Evolutionary conservation across 2,329 filamentous ascomycete genomes (phyloP).

Genomic region (Exserohilum rostratum): DNA sequence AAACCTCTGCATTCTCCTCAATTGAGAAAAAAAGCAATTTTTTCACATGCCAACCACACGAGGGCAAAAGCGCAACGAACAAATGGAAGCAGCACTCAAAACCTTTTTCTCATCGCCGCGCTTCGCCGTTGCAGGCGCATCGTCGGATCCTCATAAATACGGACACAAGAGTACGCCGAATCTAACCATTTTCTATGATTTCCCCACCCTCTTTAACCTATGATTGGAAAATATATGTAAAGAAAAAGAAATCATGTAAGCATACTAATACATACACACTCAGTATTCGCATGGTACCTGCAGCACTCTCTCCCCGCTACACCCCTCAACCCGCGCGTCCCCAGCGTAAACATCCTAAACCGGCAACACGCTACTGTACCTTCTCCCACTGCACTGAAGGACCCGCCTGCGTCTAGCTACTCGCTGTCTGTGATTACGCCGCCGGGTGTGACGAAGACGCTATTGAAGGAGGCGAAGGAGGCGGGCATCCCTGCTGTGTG

Average conservation of each 20-base stretch:
- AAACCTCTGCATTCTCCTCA: too few species aligned
- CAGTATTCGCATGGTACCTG: slow-evolving; percentile 91
- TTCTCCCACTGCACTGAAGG: slow-evolving; percentile 67
- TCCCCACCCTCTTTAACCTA: neutral
- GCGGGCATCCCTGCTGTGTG: slow-evolving; percentile 67
- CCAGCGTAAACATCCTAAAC: slow-evolving; percentile 67
- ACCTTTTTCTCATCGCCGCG: slow-evolving; percentile 79
- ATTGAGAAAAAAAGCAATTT: neutral
- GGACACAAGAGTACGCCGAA: slow-evolving; percentile 76
- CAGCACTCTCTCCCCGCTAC: slow-evolving; percentile 75
- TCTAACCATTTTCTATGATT: neutral
- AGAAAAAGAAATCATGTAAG: too few species aligned
- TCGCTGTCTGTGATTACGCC: slow-evolving; percentile 87
- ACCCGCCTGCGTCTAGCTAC: slow-evolving; percentile 61
- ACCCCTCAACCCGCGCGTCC: slow-evolving; percentile 78
- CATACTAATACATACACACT: too few species aligned
- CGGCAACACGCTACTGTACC: slow-evolving; percentile 68
- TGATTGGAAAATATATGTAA: too few species aligned
- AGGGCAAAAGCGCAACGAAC: slow-evolving; percentile 27
- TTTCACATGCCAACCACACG: slow-evolving; percentile 35
- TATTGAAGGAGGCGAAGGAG: slow-evolving; percentile 77
- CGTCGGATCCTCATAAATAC: slow-evolving; percentile 81
- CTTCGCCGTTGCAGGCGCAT: slow-evolving; percentile 91
- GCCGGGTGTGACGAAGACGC: slow-evolving; percentile 73
- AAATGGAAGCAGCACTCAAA: slow-evolving; percentile 72